Evolutionary conservation across 805 yeast genomes (phyloP), one percentile per base, ranked within the genome.

Genomic region (Kluyveromyces aestuarii): DNA sequence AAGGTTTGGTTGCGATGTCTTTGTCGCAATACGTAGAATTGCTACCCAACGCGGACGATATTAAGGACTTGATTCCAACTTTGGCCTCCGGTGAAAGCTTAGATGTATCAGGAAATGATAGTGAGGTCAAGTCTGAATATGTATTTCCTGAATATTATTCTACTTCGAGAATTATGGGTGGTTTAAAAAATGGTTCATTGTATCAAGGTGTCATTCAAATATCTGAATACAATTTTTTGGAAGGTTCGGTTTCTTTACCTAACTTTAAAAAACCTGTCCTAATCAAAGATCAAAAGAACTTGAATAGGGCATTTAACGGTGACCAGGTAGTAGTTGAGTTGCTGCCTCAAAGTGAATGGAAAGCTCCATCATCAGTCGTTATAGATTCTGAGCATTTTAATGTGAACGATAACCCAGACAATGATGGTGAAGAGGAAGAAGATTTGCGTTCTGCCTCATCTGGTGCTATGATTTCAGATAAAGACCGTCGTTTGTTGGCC

Each of bases 311-410:
- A 0, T 91, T 91, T 70, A 87, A 87, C 58, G 90, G 96, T 27
- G 99, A 93, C 61, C 77, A 81, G 37, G 98, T 93, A 30, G 86
- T 89, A 42, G 88, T 93, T 6, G 98, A 93, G 66, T 70, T 93
- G 40, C 72, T 93, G 40, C 96, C 98, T 1, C 79, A 86, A 55
- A 72, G 75, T 27, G 81, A 86, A 61, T 93, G 99, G 99, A 82
- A 85, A 57, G 81, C 80, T 37, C 96, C 96, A 1, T 82, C 95
- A 0, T 69, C 84, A 5, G 79, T 84, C 43, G 83, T 88, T 40
- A 69, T 89, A 37, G 96, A 89, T 59, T 95, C 87, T 50, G 83
- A 77, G 45, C 72, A 73, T 33, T 71, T 81, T 37, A 82, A 81
- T 48, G 79, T 73, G 8, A 72, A 79, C 49, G 86, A 77, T 52